Base-by-base conservation (phyloP, 345 rosid species). In the Microthlaspi erraticum region DNA sequence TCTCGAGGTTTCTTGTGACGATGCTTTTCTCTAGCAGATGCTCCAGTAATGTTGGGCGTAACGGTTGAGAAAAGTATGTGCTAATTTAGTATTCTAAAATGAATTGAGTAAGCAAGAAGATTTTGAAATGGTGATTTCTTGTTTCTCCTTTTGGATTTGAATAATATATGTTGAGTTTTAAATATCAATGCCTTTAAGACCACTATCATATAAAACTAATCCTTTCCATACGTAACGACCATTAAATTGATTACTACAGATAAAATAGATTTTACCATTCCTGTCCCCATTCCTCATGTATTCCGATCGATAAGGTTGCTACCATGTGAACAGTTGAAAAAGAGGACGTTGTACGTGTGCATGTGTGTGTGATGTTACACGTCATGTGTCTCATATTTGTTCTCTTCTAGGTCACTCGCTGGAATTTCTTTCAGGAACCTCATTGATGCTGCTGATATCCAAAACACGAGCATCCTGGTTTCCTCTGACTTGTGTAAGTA, bases 11-110 rank as follows among this genome's bases (percentile, higher is more conserved):
- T 56, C 71, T 70, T 70, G 62, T 76, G 75, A 48, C 71, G 38
- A 32, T 48, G 36, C 51, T n/a, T 29, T 73, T 73, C 46, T 73
- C 20, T 42, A 32, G 66, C 66, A 63, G 65, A 76, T 76, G 71
- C 64, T 51, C 71, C 81, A 76, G 55, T 23, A 72, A 46, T 43
- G 77, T 76, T 84, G 85, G 85, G 77, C 84, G 84, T 83, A 83
- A 82, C 84, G 50, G 92, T 90, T 86, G 85, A 77, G 92, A 88
- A 90, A 84, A 83, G 50, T 39, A 63, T 61, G 53, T 45, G 39
- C 60, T 26, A 26, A 75, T 66, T 51, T 74, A 60, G 59, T 60
- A 74, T 73, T 56, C 56, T 37, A 57, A 60, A 60, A 55, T n/a
- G 68, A 79, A 50, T n/a, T n/a, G 80, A 77, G 78, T 76, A 66